Conservation (phyloP, 352 stramenopile species). For the Peronospora destructor region DNA sequence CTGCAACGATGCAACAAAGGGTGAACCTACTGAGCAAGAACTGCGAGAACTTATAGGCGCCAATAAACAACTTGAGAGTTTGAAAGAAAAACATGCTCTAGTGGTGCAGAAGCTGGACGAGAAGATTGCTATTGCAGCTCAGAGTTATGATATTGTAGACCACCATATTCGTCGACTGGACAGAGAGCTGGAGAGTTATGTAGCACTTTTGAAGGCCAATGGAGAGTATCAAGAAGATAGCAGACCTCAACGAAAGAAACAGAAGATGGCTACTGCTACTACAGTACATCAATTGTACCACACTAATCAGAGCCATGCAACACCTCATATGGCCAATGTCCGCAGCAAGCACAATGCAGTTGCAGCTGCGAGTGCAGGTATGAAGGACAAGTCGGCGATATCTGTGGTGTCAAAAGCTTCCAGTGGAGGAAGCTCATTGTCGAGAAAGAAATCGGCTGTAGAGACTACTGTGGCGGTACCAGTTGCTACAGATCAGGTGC, state of each 20-base stretch:
- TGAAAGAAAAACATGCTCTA: constrained; percentile 55
- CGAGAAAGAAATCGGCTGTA: constrained; percentile 47
- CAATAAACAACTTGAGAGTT: constrained; percentile 36
- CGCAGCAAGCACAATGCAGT: constrained; percentile 31
- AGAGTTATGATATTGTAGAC: constrained; percentile 84
- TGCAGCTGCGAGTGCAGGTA: constrained; percentile 2
- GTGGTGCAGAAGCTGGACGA: constrained; percentile 84
- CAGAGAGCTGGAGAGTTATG: constrained; percentile 70
- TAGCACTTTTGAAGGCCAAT: constrained; percentile 57
- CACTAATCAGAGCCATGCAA: constrained; percentile 14
- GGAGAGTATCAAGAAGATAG: constrained; percentile 77
- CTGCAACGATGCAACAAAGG: constrained; percentile 37
- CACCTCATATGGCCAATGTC: constrained; percentile 16
- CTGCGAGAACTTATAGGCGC: constrained; percentile 58
- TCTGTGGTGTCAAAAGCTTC: constrained; percentile 17
- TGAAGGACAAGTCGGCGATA: constrained; percentile 21
- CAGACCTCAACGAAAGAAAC: constrained; percentile 44
- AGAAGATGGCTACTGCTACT: constrained; percentile 27
- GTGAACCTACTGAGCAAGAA: constrained; percentile 57
- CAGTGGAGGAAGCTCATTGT: constrained; percentile 7
- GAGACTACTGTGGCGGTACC: constrained; percentile 30
- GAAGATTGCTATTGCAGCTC: constrained; percentile 81
- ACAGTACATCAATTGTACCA: constrained; percentile 17
- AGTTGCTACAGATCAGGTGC: constrained; percentile 11
- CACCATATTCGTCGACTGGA: constrained; percentile 81